Evolutionary conservation across 2,329 filamentous ascomycete genomes (phyloP), one percentile per base, ranked within the genome.

Genomic region (Colletotrichum magnum): DNA sequence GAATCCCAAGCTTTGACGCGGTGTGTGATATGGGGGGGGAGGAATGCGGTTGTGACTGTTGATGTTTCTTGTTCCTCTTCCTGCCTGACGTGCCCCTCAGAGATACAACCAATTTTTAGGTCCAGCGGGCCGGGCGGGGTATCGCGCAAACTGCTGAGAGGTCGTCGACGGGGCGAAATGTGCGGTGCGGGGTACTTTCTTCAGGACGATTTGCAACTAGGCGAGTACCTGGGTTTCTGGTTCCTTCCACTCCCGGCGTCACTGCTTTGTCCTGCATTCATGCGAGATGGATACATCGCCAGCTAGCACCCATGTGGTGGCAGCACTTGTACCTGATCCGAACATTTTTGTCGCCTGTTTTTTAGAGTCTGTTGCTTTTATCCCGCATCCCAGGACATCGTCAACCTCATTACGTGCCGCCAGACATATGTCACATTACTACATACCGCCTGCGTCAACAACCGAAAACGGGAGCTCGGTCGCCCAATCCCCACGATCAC

Each of bases 101-200:
- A 53, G 62, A 60, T 67, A 58, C 65, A 57, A 36, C 58, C 52
- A 53, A 48, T 64, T 68, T 68, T 68, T 64, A 66, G 62, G 66
- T 69, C 66, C 56, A 56, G 66, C 66, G 62, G 66, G 60, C 65
- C 65, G 65, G 65, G 66, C 56, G 62, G 66, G 66, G 66, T 69
- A 69, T 24, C 28, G 39, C 51, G 50, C 66, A 54, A 69, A 28
- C 62, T 57, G 57, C 24, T 56, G 50, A 66, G 51, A 68, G 65
- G 65, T 68, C 65, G 53, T 64, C 52, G 9, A 52, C 43, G 39
- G 39, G 13, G 65, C 65, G 26, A 64, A 52, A 64, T 39, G 54
- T 39, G 65, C 65, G 53, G 60, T 57, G 65, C 65, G 60, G 62
- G 66, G 62, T 69, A 69, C 66, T 56, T 56, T 66, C 62, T 66